Evolutionary conservation across 2,329 filamentous ascomycete genomes (phyloP).

Genomic region (Diaporthe citri): DNA sequence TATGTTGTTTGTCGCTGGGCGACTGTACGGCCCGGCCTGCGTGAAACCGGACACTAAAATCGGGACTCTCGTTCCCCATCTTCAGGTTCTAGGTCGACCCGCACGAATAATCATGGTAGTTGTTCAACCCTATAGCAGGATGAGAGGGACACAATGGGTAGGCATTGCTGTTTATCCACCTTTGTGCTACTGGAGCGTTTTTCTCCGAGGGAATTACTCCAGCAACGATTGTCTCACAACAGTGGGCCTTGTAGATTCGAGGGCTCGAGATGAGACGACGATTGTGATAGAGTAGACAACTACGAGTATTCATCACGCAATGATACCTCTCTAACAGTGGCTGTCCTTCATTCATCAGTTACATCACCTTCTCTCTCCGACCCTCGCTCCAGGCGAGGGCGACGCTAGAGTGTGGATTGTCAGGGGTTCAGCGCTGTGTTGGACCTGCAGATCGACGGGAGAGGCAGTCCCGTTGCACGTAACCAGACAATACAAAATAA

Average conservation of each 20-base stretch:
- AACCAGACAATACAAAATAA: conserved; percentile 4
- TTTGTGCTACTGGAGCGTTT: not conserved
- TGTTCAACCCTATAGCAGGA: not conserved
- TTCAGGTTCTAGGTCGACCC: not conserved
- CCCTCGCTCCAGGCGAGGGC: not conserved
- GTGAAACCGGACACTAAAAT: not conserved
- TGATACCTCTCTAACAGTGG: not conserved
- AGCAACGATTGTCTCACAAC: conserved; percentile 1
- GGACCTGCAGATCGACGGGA: conserved; percentile 26
- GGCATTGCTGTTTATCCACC: not conserved
- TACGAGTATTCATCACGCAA: not conserved
- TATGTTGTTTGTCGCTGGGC: not conserved
- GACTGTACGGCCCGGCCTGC: not conserved
- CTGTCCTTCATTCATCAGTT: not conserved
- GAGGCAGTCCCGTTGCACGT: conserved; percentile 1
- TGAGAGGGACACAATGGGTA: not conserved
- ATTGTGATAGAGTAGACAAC: conserved; percentile 6
- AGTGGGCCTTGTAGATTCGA: conserved; percentile 13
- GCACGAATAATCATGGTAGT: not conserved
- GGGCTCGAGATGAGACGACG: conserved; percentile 9
- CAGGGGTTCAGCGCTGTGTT: not conserved
- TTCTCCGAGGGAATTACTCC: not conserved
- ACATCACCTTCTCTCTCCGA: not conserved
- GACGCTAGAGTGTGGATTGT: conserved; percentile 18
- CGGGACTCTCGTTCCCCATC: not conserved